Evolutionary conservation across 2,329 filamentous ascomycete genomes (phyloP), one percentile per base, ranked within the genome.

Genomic region (Clarireedia hainanense): DNA sequence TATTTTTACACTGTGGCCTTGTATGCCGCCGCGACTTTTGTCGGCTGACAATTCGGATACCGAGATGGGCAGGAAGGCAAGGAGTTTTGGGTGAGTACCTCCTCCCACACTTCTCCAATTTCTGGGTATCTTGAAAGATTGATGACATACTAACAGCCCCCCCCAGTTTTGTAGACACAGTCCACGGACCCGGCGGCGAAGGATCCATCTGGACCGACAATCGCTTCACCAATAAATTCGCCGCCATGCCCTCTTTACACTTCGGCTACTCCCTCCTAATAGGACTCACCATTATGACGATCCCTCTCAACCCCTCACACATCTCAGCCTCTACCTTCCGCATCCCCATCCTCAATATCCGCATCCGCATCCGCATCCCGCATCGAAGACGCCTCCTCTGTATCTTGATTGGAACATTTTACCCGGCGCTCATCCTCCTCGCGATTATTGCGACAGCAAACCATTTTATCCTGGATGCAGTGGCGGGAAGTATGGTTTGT

Each of bases 241-340:
- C 83, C 54, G 86, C 86, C 6, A 89, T 89, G 86, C 86, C 86
- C 1, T 86, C 83, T 0, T 75, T 89, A 15, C 86, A 89, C 68
- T 89, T 89, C 65, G 86, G 86, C 3, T 89, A 89, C 72, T 85
- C 84, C 3, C 78, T 89, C 30, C 78, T 89, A 64, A 83, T 89
- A 65, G 86, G 86, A 6, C 71, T 89, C 12, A 89, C 85, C 4
- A 77, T 89, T 56, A 79, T 81, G 62, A 81, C 80, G 1, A 79
- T 88, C 47, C 86, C 86, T 1, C 73, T 88, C 1, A 71, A 77
- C 9, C 75, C 78, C 24, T 73, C 78, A 17, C 65, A 65, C n/a
- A 57, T 73, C 52, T 61, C 71, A 55, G 65, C 65, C 50, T 60
- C 60, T 46, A 59, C 60, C 3, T 65, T 65, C 36, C 62, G 20